Base-by-base conservation (phyloP, 495 filamentous ascomycete genomes). In the Penicillium ucsense region DNA sequence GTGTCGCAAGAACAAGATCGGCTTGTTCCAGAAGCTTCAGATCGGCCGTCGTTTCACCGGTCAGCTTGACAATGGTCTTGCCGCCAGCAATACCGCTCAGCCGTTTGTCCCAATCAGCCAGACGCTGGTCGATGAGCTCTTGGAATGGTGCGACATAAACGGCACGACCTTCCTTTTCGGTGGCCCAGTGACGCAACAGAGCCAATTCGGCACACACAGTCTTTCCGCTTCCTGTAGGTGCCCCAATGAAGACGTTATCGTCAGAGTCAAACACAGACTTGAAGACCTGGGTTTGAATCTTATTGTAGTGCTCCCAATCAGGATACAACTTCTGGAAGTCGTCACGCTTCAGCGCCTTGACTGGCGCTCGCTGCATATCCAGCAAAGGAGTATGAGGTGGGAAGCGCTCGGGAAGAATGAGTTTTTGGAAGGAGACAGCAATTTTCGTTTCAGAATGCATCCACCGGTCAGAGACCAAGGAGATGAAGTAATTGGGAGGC, bases 401-500 rank as follows among this genome's bases (percentile, higher is more conserved):
- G 64, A 99, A 97, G 45, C 92, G 89, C 66, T 95, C 90, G 0
- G 92, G 92, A 4, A 99, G 78, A 47, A 94, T 82, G 10, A 99
- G 71, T 60, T 95, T 95, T 59, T 91, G 85, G 72, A 99, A 97
- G 0, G 90, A 90, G 0, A 99, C 83, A 0, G 90, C 83, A 38
- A 99, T 71, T 59, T 90, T 94, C 5, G 89, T 94, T 68, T 97
- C 90, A 8, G 91, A 88, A 57, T 95, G 88, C 87, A 97, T 92
- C 92, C 92, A 99, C 47, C 94, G 77, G 55, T 99, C 92, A 3
- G 90, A 96, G 10, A 94, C 73, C 46, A 96, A 75, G 1, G 88
- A 88, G 58, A 99, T 88, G 69, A 99, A 99, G 68, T 97, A 97
- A 58, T 97, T 94, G 0, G 92, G 92, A 4, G 92, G 94, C 87